Percentiles rank a stretch among this genome's conserved stretches.
These are phyloP conservation scores for Globisporangium spiculum DNA, from an alignment of 352 stramenopile species.

Conservation along the genomic window DNA sequence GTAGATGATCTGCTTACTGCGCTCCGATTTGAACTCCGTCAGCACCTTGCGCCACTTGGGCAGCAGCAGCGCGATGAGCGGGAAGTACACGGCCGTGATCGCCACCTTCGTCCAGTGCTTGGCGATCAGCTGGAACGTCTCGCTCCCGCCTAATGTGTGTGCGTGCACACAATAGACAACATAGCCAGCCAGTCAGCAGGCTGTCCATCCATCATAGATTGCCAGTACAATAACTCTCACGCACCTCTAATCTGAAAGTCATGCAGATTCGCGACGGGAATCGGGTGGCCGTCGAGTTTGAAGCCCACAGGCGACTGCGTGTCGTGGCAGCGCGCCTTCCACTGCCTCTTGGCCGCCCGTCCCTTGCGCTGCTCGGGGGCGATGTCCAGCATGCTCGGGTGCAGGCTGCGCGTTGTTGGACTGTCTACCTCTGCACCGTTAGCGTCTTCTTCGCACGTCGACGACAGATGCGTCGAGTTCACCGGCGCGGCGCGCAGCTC, in stretches of 20 bases:
- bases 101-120: conserved; percentile 60
- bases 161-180: too few species aligned
- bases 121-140: conserved; percentile 58
- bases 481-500: conserved; percentile 26
- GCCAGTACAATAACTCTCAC: not conserved
- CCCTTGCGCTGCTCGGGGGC: conserved; percentile 11
- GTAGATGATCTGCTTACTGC: conserved; percentile 92
- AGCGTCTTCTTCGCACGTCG: conserved; percentile 1
- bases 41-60: conserved; percentile 90
- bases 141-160: conserved; percentile 30
- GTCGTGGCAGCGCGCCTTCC: conserved; percentile 51
- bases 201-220: too few species aligned
- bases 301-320: conserved; percentile 81
- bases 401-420: conserved; percentile 54
- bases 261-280: conserved; percentile 47
- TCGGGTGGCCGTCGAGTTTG: conserved; percentile 52
- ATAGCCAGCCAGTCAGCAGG: too few species aligned
- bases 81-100: conserved; percentile 93
- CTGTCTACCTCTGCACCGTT: conserved; percentile 29
- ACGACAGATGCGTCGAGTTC: conserved; percentile 9
- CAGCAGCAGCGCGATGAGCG: conserved; percentile 92
- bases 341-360: conserved; percentile 31
- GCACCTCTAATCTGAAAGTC: conserved; percentile 67
- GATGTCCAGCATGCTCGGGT: conserved; percentile 67
- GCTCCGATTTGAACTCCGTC: conserved; percentile 70